A percentile compares a stretch with the other conserved stretches of the same genome.
Conservation (phyloP, 306 rosid species). For the Carpinus fangiana region DNA sequence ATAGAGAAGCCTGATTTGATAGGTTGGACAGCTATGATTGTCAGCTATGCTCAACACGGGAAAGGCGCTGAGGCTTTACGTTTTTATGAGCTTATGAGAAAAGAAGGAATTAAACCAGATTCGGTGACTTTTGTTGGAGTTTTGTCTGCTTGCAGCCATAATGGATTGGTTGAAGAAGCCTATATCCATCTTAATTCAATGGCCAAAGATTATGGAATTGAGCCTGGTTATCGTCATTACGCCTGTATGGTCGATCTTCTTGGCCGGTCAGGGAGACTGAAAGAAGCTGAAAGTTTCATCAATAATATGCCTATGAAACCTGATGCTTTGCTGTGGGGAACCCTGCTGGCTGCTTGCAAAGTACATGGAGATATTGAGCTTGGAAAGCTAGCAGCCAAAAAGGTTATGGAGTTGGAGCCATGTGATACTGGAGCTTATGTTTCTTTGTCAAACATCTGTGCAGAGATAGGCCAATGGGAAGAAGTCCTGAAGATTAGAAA, state of each 20-base stretch:
- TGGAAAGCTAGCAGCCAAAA: constrained; percentile 62
- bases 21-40: constrained; percentile 73
- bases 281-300: constrained; percentile 65
- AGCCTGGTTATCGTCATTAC: constrained; percentile 66
- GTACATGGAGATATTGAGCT: constrained; percentile 69
- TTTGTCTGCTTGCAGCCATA: constrained; percentile 71
- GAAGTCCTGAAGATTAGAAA: constrained; percentile 65
- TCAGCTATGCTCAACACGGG: constrained; percentile 78
- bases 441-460: constrained; percentile 68
- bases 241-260: constrained; percentile 81
- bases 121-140: constrained; percentile 74
- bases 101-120: constrained; percentile 71
- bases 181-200: constrained; percentile 64
- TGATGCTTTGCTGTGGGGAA: constrained; percentile 69
- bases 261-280: constrained; percentile 66
- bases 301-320: constrained; percentile 54
- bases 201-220: constrained; percentile 48
- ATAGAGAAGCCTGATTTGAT: constrained; percentile 65
- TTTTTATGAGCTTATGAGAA: constrained; percentile 61
- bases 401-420: constrained; percentile 58
- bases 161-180: constrained; percentile 74
- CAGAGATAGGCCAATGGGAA: constrained; percentile 73
- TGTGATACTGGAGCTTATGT: constrained; percentile 61
- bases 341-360: constrained; percentile 75
- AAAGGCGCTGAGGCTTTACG: constrained; percentile 68